Percentiles rank a stretch among this genome's conserved stretches.
Evolutionary conservation across 1,284 basidiomycete species (phyloP).

Genomic region (Hortiboletus rubellus): DNA sequence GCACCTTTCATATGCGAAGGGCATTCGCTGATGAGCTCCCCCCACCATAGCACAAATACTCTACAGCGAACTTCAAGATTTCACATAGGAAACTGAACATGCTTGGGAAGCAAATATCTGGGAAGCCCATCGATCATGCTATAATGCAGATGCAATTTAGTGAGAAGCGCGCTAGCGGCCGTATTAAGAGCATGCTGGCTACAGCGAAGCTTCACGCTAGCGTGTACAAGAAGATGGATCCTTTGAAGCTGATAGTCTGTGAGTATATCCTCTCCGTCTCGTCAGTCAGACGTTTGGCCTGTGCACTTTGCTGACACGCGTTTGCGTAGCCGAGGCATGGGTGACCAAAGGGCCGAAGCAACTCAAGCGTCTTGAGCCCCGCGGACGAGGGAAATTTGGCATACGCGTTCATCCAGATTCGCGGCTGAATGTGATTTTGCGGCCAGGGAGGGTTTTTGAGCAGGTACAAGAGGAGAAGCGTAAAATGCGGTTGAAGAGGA

Average conservation of each 20-base stretch:
- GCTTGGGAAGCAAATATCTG: slow-evolving; percentile 84
- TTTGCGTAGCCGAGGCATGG: slow-evolving; percentile 80
- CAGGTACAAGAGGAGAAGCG: slow-evolving; percentile 67
- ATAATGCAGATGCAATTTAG: slow-evolving; percentile 97
- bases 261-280: slow-evolving; percentile 9
- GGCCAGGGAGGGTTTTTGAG: slow-evolving; percentile 80
- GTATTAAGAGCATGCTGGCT: slow-evolving; percentile 87
- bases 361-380: slow-evolving; percentile 75
- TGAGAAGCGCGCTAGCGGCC: slow-evolving; percentile 83
- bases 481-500: slow-evolving; percentile 68
- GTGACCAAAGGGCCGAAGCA: slow-evolving; percentile 81
- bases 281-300: not conserved
- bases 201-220: slow-evolving; percentile 86
- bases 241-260: slow-evolving; percentile 82
- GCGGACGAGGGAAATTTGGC: slow-evolving; percentile 83
- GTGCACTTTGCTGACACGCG: slow-evolving; percentile 7
- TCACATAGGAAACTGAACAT: slow-evolving; percentile 91
- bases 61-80: slow-evolving; percentile 90
- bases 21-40: slow-evolving; percentile 3
- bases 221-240: slow-evolving; percentile 74
- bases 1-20: not conserved
- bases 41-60: slow-evolving; percentile 75
- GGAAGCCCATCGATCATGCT: slow-evolving; percentile 89
- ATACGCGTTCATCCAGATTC: slow-evolving; percentile 79
- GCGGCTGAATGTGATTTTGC: slow-evolving; percentile 76